phyloP scores from a whole-genome alignment of 495 filamentous ascomycete genomes.

The Aspergillus affinis region DNA sequence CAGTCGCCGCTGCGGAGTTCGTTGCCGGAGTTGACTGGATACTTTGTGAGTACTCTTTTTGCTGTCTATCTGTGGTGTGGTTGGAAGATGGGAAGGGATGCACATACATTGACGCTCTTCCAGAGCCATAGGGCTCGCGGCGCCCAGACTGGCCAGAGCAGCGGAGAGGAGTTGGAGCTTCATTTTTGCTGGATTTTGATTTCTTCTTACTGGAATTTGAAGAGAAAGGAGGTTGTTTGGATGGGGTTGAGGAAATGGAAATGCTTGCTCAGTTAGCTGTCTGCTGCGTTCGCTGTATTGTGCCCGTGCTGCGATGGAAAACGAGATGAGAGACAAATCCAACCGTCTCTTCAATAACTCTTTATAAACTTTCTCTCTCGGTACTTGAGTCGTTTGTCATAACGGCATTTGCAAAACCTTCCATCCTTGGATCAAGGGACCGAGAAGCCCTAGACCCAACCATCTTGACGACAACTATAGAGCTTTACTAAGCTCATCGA shows the following conservation, averaged over 20 bases:
- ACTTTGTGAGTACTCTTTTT: not conserved
- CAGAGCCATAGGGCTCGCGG: slow-evolving; percentile 25
- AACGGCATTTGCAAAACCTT: not conserved
- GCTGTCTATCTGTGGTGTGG: not conserved
- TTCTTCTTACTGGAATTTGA: no score
- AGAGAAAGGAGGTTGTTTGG: not conserved
- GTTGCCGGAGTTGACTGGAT: slow-evolving; percentile 19
- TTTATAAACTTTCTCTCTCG: not conserved
- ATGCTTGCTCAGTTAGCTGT: not conserved
- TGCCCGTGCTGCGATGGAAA: no score
- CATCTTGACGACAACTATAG: not conserved
- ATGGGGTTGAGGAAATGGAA: not conserved
- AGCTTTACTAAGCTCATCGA: not conserved
- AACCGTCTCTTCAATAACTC: not conserved
- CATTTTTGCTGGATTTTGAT: slow-evolving; percentile 4
- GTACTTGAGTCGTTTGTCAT: not conserved
- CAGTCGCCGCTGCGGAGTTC: slow-evolving; percentile 46
- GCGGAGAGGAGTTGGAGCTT: slow-evolving; percentile 12
- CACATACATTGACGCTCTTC: slow-evolving; percentile 24
- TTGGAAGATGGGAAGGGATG: slow-evolving; percentile 13
- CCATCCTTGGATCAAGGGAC: not conserved
- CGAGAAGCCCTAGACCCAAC: not conserved
- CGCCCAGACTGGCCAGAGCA: slow-evolving; percentile 18
- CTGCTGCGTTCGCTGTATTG: not conserved
- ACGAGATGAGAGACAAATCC: not conserved